These are phyloP conservation scores for Umbelopsis ramanniana DNA, from an alignment of 192 early-diverging fungal genomes.

Conservation along the genomic window DNA sequence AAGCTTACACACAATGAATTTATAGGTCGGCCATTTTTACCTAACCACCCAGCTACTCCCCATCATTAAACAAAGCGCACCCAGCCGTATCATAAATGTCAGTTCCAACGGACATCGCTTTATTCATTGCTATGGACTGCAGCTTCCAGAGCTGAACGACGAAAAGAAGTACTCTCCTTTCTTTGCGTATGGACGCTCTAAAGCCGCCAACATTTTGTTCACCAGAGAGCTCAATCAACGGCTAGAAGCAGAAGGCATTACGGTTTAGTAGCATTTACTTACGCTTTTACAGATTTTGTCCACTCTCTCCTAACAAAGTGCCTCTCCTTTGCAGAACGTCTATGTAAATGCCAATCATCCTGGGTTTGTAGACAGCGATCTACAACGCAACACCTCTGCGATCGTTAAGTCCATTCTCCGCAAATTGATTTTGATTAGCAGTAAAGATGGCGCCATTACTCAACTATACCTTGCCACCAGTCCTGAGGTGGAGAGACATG, in stretches of 20 bases:
- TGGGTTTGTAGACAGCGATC: constrained; percentile 32
- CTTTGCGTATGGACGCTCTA: constrained; percentile 27
- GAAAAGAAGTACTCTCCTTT: constrained; percentile 28
- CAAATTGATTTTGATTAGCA: constrained; percentile 23
- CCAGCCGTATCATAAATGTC: constrained; percentile 40
- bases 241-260: constrained; percentile 30
- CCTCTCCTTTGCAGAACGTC: constrained; percentile 8
- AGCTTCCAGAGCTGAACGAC: constrained; percentile 32
- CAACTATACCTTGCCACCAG: constrained; percentile 56
- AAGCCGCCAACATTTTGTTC: constrained; percentile 38
- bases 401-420: constrained; percentile 12
- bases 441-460: constrained; percentile 50
- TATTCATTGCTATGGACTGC: constrained; percentile 15
- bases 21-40: constrained; percentile 47
- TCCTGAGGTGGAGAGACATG: constrained; percentile 55
- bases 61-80: constrained; percentile 26
- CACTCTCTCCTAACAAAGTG: not conserved
- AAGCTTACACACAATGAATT: too few relatives aligned
- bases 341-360: constrained; percentile 41
- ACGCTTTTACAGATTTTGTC: not conserved
- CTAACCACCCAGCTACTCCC: constrained; percentile 34
- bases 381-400: constrained; percentile 21
- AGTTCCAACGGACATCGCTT: constrained; percentile 32
- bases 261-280: constrained; percentile 16
- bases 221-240: constrained; percentile 34